Evolutionary conservation across 2,329 filamentous ascomycete species (phyloP).

Genomic region (Lizonia empirigonia): DNA sequence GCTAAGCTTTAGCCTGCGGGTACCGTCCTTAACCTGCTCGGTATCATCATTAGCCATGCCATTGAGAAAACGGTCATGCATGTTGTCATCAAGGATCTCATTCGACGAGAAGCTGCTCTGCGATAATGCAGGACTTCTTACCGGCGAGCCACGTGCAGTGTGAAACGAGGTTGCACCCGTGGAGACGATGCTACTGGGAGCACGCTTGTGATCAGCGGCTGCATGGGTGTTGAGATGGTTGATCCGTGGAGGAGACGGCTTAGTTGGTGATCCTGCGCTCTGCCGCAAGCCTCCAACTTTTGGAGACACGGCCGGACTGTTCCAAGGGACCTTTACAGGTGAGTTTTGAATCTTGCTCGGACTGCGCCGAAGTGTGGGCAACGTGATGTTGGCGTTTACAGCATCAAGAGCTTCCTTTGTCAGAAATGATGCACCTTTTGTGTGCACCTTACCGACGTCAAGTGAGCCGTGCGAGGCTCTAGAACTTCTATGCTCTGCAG

Average conservation of each 20-base stretch:
- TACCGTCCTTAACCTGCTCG: conserved; percentile 13
- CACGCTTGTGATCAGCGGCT: conserved; percentile 12
- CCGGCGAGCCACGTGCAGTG: conserved; percentile 34
- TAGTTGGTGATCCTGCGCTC: conserved; percentile 19
- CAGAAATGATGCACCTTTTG: conserved; percentile 29
- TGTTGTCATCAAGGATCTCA: conserved; percentile 17
- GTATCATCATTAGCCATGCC: conserved; percentile 23
- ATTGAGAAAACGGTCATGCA: conserved; percentile 8
- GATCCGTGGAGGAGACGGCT: conserved; percentile 25
- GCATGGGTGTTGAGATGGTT: conserved; percentile 2
- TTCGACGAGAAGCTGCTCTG: conserved; percentile 28
- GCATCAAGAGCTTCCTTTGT: conserved; percentile 37
- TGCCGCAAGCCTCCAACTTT: conserved; percentile 18
- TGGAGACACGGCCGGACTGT: conserved; percentile 27
- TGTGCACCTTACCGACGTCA: conserved; percentile 20
- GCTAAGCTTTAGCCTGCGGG: not conserved
- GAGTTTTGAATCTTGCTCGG: conserved; percentile 21
- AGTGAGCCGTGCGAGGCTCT: conserved; percentile 25
- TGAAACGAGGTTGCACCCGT: conserved; percentile 30
- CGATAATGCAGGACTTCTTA: conserved; percentile 35
- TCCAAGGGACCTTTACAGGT: conserved; percentile 26
- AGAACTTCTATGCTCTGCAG: conserved; percentile 22
- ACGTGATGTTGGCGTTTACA: conserved; percentile 27
- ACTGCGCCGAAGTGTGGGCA: conserved; percentile 14
- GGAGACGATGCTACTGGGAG: conserved; percentile 25